phyloP scores from a whole-genome alignment of 2,329 filamentous ascomycete genomes.

The Colletotrichum costaricense region DNA sequence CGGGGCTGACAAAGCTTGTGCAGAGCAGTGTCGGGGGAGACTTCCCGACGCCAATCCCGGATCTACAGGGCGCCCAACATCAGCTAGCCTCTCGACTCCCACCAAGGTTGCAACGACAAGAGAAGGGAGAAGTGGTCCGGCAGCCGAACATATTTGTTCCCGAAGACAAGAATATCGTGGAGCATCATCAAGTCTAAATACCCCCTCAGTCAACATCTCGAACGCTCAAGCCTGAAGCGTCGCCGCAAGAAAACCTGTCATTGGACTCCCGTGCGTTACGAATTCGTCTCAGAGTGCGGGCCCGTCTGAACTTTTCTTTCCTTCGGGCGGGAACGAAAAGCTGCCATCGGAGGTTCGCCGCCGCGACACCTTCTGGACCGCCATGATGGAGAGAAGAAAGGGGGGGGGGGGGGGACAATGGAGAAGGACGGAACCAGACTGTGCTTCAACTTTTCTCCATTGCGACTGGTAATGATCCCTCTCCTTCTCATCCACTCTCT shows the following conservation, averaged over 20 bases:
- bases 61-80: no score
- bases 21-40: neutral
- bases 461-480: neutral
- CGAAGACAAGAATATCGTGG: neutral
- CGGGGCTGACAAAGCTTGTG: constrained; percentile 7
- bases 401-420: no score
- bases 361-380: neutral
- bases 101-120: neutral
- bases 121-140: neutral
- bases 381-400: neutral
- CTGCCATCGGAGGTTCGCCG: constrained; percentile 29
- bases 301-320: constrained; percentile 12
- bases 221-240: neutral
- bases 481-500: neutral
- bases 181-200: constrained; percentile 19
- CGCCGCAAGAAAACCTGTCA: constrained; percentile 3
- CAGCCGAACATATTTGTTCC: neutral
- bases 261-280: constrained; percentile 26
- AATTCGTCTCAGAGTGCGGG: constrained; percentile 29
- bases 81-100: neutral
- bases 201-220: neutral
- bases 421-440: neutral
- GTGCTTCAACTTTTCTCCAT: neutral
- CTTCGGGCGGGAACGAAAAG: neutral
- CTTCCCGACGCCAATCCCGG: neutral